phyloP scores from a whole-genome alignment of 805 yeast species.

The Saccharomycopsis fodiens region DNA sequence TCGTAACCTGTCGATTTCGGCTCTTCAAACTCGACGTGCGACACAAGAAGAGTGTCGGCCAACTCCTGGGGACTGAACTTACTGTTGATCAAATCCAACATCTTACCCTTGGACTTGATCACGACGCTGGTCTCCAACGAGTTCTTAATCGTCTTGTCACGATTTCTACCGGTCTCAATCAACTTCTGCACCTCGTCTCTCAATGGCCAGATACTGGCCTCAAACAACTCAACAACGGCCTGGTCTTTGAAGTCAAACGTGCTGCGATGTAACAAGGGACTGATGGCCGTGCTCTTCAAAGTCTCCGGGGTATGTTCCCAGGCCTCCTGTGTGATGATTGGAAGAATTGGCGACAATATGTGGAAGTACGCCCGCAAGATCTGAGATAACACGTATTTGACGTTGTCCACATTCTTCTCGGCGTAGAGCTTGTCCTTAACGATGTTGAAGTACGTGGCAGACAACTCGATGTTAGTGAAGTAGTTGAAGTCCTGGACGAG shows the following conservation, averaged over 20 bases:
- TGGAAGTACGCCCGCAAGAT: slow-evolving; percentile 57
- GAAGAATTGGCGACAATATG: slow-evolving; percentile 72
- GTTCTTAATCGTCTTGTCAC: slow-evolving; percentile 43
- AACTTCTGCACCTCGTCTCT: slow-evolving; percentile 42
- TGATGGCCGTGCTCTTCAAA: slow-evolving; percentile 8
- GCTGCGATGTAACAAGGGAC: slow-evolving; percentile 12
- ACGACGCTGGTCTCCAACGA: slow-evolving; percentile 47
- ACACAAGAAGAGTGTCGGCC: slow-evolving; percentile 55
- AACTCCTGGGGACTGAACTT: slow-evolving; percentile 34
- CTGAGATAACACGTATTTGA: slow-evolving; percentile 59
- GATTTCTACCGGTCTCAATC: slow-evolving; percentile 49
- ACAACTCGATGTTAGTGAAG: slow-evolving; percentile 67
- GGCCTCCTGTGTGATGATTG: slow-evolving; percentile 79
- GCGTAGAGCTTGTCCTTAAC: slow-evolving; percentile 83
- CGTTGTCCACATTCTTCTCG: slow-evolving; percentile 37
- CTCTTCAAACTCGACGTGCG: slow-evolving; percentile 40
- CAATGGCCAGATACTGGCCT: slow-evolving; percentile 34
- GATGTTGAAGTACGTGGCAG: slow-evolving; percentile 80
- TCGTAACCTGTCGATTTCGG: slow-evolving; percentile 23
- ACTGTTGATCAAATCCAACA: not conserved
- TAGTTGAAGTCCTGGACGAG: slow-evolving; percentile 61
- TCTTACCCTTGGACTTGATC: not conserved
- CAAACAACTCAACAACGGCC: slow-evolving; percentile 37
- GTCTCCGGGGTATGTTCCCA: slow-evolving; percentile 52
- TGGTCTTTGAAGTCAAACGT: slow-evolving; percentile 27